Conservation (phyloP, 108 stramenopile species). For the Fistulifera pelliculosa region DNA sequence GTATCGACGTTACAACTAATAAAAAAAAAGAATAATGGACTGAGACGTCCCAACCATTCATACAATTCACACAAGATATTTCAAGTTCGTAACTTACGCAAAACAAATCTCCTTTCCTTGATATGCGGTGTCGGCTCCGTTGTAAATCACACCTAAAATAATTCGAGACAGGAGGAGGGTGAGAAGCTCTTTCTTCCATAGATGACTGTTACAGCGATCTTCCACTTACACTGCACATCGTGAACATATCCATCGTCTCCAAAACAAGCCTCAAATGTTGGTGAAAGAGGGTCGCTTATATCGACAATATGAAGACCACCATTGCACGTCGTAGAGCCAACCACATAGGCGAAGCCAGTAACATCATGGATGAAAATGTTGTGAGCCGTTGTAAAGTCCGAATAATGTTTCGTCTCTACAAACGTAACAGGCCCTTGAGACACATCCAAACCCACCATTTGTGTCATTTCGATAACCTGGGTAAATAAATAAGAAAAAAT, state of each 20-base stretch:
- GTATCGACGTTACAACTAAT: slow-evolving; percentile 11
- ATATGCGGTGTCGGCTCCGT: slow-evolving; percentile 19
- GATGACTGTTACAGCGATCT: no score
- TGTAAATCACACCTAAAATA: slow-evolving; percentile 26
- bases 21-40: no score
- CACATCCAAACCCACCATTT: no score
- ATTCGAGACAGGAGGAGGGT: no score
- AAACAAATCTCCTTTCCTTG: slow-evolving; percentile 21
- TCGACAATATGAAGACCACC: slow-evolving; percentile 23
- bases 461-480: no score
- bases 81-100: no score
- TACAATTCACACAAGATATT: no score
- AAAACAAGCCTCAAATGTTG: slow-evolving; percentile 12
- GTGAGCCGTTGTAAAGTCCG: slow-evolving; percentile 11
- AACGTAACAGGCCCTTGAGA: no score
- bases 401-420: not conserved
- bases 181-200: no score
- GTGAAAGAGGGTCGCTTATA: slow-evolving; percentile 11
- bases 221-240: slow-evolving; percentile 6
- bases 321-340: slow-evolving; percentile 8
- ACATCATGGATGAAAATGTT: slow-evolving; percentile 25
- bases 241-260: slow-evolving; percentile 15
- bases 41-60: no score
- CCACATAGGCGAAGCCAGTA: slow-evolving; percentile 5
- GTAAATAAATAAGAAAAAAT: no score